phyloP scores from a whole-genome alignment of 129 eudicot genomes.

The Escallonia herrerae region DNA sequence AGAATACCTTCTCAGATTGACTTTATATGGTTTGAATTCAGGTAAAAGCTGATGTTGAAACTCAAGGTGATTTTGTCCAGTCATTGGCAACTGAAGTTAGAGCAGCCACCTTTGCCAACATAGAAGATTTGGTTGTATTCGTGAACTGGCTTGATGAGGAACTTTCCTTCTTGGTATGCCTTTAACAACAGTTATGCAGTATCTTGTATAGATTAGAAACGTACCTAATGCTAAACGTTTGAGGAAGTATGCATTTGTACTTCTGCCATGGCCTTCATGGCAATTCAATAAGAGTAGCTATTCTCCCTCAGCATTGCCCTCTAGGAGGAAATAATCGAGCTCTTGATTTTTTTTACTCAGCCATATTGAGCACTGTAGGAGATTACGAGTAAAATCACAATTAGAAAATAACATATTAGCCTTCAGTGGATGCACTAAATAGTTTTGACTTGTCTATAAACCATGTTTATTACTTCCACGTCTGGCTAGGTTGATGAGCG shows the following conservation, averaged over 20 bases:
- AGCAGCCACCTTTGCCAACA: conserved; percentile 69
- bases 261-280: no score
- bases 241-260: background rate
- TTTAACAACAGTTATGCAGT: background rate
- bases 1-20: background rate
- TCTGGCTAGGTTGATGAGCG: conserved; percentile 77
- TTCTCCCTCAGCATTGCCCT: no score
- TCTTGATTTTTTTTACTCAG: no score
- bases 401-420: no score
- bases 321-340: no score
- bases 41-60: conserved; percentile 99
- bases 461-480: background rate
- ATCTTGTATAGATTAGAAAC: no score
- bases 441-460: background rate
- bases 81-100: conserved; percentile 92
- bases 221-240: background rate
- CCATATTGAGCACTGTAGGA: no score
- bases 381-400: no score
- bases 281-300: no score
- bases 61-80: conserved; percentile 98
- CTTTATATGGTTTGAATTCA: conserved; percentile 20
- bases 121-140: conserved; percentile 74
- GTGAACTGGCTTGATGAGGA: conserved; percentile 99
- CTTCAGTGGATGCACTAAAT: background rate
- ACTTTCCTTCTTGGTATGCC: conserved; percentile 84